Conservation (phyloP, 2,329 filamentous ascomycete genomes). For the Cadophora sp. region DNA sequence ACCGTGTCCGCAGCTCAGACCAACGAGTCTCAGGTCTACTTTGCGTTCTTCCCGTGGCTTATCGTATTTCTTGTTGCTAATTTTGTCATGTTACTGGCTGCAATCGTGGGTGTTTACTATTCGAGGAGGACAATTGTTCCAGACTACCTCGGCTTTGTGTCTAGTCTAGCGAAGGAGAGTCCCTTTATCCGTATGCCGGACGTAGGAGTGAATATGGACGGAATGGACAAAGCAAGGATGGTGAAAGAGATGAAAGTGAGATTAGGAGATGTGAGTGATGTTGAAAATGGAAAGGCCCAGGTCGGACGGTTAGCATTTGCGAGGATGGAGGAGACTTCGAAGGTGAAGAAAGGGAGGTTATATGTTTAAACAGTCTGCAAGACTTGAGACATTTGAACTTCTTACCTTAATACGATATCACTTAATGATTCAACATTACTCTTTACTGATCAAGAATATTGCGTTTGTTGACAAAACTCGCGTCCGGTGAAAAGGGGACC, state of each 20-base stretch:
- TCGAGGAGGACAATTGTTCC: conserved; percentile 32
- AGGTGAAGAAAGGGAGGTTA: conserved; percentile 29
- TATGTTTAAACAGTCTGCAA: conserved; percentile 27
- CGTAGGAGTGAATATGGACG: conserved; percentile 38
- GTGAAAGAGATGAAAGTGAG: conserved; percentile 37
- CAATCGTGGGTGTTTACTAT: conserved; percentile 30
- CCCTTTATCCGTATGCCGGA: conserved; percentile 37
- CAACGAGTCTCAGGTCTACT: conserved; percentile 29
- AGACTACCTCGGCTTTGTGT: conserved; percentile 36
- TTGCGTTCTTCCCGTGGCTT: conserved; percentile 34
- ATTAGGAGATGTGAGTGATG: conserved; percentile 32
- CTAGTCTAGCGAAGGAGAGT: conserved; percentile 36
- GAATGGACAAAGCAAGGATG: conserved; percentile 37
- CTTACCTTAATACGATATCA: background rate
- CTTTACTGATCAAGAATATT: background rate
- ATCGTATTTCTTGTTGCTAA: conserved; percentile 31
- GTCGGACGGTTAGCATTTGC: conserved; percentile 35
- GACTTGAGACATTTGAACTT: background rate
- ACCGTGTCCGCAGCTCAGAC: conserved; percentile 29
- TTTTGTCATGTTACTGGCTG: conserved; percentile 32
- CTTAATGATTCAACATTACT: background rate
- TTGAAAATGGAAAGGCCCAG: conserved; percentile 19
- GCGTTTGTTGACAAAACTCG: conserved; percentile 12
- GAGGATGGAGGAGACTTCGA: conserved; percentile 34
- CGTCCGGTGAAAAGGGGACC: background rate